phyloP scores from a whole-genome alignment of 2,329 filamentous ascomycete species.

The Arthrinium phaeospermum region DNA sequence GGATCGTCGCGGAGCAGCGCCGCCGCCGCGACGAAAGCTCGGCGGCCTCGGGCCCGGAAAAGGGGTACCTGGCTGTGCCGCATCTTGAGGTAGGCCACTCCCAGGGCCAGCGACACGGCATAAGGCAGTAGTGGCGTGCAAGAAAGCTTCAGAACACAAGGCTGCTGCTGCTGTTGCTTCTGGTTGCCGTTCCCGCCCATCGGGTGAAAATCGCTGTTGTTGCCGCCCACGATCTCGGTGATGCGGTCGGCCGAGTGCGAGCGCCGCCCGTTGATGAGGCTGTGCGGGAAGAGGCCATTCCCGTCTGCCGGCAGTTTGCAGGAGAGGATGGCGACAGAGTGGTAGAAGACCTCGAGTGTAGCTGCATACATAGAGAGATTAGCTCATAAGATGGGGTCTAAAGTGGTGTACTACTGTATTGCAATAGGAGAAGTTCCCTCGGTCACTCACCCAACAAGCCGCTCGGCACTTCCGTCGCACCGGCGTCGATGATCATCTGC shows the following conservation, averaged over 20 bases:
- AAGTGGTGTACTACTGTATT: not conserved
- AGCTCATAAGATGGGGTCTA: slow-evolving; percentile 22
- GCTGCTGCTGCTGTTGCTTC: not conserved
- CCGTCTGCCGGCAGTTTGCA: slow-evolving; percentile 56
- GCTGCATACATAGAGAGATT: slow-evolving; percentile 43
- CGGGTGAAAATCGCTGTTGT: slow-evolving; percentile 46
- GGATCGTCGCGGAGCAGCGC: slow-evolving; percentile 50
- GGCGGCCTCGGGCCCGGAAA: slow-evolving; percentile 61
- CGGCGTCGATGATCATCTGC: slow-evolving; percentile 60
- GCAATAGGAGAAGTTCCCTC: not conserved
- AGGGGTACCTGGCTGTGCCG: slow-evolving; percentile 63
- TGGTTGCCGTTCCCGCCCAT: not conserved
- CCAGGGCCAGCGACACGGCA: slow-evolving; percentile 64
- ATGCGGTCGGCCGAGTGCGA: slow-evolving; percentile 64
- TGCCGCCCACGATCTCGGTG: slow-evolving; percentile 53
- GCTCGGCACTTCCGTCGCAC: slow-evolving; percentile 55
- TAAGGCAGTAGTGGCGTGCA: slow-evolving; percentile 66
- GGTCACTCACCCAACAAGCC: slow-evolving; percentile 52
- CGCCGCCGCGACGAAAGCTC: slow-evolving; percentile 60
- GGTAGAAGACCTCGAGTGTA: slow-evolving; percentile 68
- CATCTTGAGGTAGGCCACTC: slow-evolving; percentile 69
- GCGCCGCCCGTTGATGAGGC: slow-evolving; percentile 60
- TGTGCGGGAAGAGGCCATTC: slow-evolving; percentile 49
- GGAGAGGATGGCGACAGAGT: slow-evolving; percentile 67
- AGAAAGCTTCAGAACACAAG: slow-evolving; percentile 44